Evolutionary conservation across 768 basidiomycete genomes (phyloP).

Genomic region (Crucibulum laeve): DNA sequence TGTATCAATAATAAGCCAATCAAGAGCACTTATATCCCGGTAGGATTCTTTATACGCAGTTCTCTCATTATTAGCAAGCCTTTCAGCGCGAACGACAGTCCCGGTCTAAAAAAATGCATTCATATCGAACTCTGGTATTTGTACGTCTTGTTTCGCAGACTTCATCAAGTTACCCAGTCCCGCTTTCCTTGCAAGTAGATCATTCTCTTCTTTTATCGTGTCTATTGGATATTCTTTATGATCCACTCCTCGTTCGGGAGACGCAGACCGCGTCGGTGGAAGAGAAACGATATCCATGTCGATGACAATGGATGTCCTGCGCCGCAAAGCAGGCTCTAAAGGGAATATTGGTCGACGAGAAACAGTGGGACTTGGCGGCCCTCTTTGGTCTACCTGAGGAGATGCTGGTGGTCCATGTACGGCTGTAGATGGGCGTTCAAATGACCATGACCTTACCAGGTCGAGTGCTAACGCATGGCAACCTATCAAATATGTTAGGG

Average conservation of each 20-base stretch:
- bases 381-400: background rate
- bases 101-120: constrained; percentile 56
- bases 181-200: constrained; percentile 61
- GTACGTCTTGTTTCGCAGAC: constrained; percentile 83
- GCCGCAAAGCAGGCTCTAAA: constrained; percentile 49
- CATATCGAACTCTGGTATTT: constrained; percentile 89
- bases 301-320: constrained; percentile 75
- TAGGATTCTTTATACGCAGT: no score
- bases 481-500: constrained; percentile 41
- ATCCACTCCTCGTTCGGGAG: constrained; percentile 32
- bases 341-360: constrained; percentile 43
- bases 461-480: constrained; percentile 91
- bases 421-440: constrained; percentile 66
- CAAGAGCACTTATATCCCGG: background rate
- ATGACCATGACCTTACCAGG: constrained; percentile 88
- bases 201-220: constrained; percentile 47
- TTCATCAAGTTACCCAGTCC: constrained; percentile 84
- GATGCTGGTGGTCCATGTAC: constrained; percentile 5
- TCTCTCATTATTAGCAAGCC: no score
- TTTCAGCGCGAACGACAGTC: background rate
- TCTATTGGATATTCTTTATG: constrained; percentile 20
- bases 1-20: background rate
- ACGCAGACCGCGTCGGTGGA: constrained; percentile 52
- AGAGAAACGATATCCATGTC: constrained; percentile 79
- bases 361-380: constrained; percentile 32